A percentile compares a stretch with the other conserved stretches of the same genome.
Evolutionary conservation across 2,329 filamentous ascomycete genomes (phyloP).

Genomic region (Stylonectria norvegica): DNA sequence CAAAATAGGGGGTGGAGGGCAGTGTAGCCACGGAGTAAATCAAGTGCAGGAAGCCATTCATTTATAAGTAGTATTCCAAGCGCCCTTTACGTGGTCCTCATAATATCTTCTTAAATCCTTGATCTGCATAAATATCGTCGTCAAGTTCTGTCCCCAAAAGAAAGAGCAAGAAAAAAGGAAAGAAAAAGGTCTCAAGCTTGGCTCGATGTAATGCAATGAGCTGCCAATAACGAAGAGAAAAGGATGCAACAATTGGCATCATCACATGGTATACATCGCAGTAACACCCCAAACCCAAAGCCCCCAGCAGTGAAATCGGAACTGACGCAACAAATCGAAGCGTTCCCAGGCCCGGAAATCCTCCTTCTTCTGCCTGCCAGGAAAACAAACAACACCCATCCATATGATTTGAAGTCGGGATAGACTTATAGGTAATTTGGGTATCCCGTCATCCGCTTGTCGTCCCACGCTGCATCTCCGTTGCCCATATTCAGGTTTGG

Average conservation of each 20-base stretch:
- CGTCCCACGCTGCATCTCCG: constrained; percentile 24
- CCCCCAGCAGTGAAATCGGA: not conserved
- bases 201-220: not conserved
- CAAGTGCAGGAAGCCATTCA: not conserved
- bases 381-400: not conserved
- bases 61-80: not conserved
- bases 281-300: not conserved
- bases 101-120: not conserved
- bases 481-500: constrained; percentile 29
- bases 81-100: not conserved
- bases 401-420: not conserved
- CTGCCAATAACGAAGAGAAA: not conserved
- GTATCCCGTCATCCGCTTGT: constrained; percentile 18
- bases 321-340: not conserved
- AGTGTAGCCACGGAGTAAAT: not conserved
- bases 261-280: not conserved
- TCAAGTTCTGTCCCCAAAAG: not conserved
- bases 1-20: not conserved
- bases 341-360: too few relatives aligned
- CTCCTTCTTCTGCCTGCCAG: too few relatives aligned
- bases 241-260: constrained; percentile 7
- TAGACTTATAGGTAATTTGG: not conserved
- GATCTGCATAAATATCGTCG: not conserved
- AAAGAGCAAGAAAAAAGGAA: not conserved
- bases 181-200: not conserved